These are phyloP conservation scores for Cyclotella baltica DNA, from an alignment of 108 stramenopile genomes.

Conservation along the genomic window DNA sequence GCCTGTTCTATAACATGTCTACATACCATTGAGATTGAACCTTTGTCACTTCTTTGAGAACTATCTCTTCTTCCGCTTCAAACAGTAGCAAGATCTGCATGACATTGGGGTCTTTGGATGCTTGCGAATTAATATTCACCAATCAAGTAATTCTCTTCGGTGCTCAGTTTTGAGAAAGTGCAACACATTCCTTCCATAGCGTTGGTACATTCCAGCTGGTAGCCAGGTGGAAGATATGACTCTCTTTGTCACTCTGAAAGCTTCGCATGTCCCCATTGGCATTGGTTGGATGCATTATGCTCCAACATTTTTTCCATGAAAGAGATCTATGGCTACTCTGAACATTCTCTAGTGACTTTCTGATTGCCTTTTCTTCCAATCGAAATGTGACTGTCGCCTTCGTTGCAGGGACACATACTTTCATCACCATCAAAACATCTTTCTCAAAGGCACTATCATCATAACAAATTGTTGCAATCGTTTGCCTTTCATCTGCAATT, in stretches of 20 bases:
- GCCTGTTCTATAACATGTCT: conserved; percentile 28
- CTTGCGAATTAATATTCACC: conserved; percentile 48
- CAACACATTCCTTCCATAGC: conserved; percentile 11
- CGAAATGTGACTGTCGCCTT: conserved; percentile 46
- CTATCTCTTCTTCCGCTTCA: conserved; percentile 52
- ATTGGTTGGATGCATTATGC: conserved; percentile 10
- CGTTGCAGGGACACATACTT: conserved; percentile 51
- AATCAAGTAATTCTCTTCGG: conserved; percentile 45
- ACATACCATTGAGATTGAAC: conserved; percentile 58
- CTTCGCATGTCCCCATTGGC: conserved; percentile 32
- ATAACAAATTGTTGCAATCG: conserved; percentile 22
- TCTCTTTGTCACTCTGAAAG: conserved; percentile 25
- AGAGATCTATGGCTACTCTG: conserved; percentile 35
- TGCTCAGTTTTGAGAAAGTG: conserved; percentile 28
- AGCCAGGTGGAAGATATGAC: conserved; percentile 8
- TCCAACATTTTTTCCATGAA: conserved; percentile 54
- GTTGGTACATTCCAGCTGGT: not conserved
- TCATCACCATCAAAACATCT: conserved; percentile 26
- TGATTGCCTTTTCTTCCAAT: conserved; percentile 40
- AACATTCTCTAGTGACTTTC: conserved; percentile 50
- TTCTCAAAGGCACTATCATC: conserved; percentile 22
- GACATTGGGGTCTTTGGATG: conserved; percentile 24
- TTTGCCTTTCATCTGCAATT: conserved; percentile 22
- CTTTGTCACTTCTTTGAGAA: conserved; percentile 43
- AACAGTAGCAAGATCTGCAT: conserved; percentile 48